Evolutionary conservation across 179 eudicot species (phyloP).

Genomic region (Spergularia azorica): DNA sequence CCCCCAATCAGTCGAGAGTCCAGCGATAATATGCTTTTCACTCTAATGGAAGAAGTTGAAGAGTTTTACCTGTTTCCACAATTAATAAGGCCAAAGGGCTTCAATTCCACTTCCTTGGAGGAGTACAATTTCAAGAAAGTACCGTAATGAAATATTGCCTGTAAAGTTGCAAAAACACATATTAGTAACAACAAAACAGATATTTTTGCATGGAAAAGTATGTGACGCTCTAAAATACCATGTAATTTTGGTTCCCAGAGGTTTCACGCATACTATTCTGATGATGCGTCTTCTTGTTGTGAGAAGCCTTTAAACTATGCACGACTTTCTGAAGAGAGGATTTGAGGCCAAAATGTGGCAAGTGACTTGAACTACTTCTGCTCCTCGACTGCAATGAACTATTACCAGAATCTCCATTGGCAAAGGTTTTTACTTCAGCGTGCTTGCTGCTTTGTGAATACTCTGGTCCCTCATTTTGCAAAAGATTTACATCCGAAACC

Average conservation of each 20-base stretch:
- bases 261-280: slow-evolving; percentile 5
- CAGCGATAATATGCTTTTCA: background rate
- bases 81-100: slow-evolving; percentile 77
- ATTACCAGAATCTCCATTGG: slow-evolving; percentile 17
- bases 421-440: slow-evolving; percentile 14
- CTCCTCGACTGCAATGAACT: slow-evolving; percentile 21
- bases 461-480: slow-evolving; percentile 16
- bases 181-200: slow-evolving; percentile 3
- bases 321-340: slow-evolving; percentile 36
- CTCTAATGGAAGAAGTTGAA: background rate
- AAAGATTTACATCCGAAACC: slow-evolving; percentile 14
- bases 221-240: slow-evolving; percentile 17
- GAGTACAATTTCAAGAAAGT: slow-evolving; percentile 70
- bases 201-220: background rate
- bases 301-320: slow-evolving; percentile 32
- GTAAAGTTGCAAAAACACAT: slow-evolving; percentile 25
- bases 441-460: slow-evolving; percentile 22
- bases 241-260: slow-evolving; percentile 12
- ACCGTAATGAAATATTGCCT: slow-evolving; percentile 67
- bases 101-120: slow-evolving; percentile 72
- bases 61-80: slow-evolving; percentile 82
- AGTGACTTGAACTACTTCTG: slow-evolving; percentile 19
- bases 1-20: background rate
- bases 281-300: slow-evolving; percentile 28
- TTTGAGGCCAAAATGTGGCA: slow-evolving; percentile 31